These are phyloP conservation scores for Nicotiana noctiflora DNA, from an alignment of 257 asterid genomes.

Conservation along the genomic window DNA sequence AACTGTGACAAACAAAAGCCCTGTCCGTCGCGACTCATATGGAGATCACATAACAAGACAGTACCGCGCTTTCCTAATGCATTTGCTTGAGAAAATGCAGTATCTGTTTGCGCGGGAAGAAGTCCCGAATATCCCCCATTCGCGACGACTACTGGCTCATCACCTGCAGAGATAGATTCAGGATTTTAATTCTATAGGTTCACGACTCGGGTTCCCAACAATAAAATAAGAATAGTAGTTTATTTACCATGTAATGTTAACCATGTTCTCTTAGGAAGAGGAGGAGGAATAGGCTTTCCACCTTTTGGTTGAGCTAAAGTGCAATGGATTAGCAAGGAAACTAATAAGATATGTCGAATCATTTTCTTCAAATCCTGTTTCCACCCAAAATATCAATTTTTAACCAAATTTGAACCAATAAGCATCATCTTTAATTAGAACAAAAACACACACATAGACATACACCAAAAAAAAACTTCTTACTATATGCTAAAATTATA, in stretches of 20 bases:
- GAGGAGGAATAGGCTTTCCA: conserved; percentile 19
- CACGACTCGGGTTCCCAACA: too few species aligned
- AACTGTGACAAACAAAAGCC: conserved; percentile 50
- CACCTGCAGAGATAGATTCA: conserved; percentile 7
- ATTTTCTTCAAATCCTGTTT: conserved; percentile 55
- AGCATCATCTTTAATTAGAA: background rate
- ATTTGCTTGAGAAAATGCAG: conserved; percentile 35
- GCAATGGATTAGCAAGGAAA: conserved; percentile 44
- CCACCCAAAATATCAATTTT: background rate
- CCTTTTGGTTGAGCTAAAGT: conserved; percentile 33
- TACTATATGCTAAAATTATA: background rate
- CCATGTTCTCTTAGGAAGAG: conserved; percentile 51
- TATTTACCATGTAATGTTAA: conserved; percentile 59
- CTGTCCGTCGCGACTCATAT: conserved; percentile 52
- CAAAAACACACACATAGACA: too few species aligned
- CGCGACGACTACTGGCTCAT: conserved; percentile 28
- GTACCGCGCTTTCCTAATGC: conserved; percentile 41
- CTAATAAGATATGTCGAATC: conserved; percentile 43
- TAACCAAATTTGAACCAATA: background rate
- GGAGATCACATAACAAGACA: conserved; percentile 65
- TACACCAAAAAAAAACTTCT: too few species aligned
- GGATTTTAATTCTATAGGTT: too few species aligned
- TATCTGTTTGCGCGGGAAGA: conserved; percentile 49
- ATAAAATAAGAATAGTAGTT: too few species aligned
- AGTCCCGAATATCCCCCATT: conserved; percentile 70